Conservation (phyloP, 345 rosid species). For the Corchorus capsularis region DNA sequence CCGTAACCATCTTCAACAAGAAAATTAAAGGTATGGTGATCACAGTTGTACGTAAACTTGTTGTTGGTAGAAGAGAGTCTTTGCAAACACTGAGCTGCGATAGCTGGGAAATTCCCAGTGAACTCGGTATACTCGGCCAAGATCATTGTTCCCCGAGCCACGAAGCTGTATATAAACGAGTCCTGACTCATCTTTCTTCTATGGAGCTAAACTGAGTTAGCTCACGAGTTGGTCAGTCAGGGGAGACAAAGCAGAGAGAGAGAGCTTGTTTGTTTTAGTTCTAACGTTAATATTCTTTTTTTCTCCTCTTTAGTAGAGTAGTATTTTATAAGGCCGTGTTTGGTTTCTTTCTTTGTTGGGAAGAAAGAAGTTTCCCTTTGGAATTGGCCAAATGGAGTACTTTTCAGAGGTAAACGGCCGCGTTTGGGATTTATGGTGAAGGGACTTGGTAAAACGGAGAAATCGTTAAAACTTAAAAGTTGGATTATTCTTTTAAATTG, state of each 20-base stretch:
- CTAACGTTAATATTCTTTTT: not conserved
- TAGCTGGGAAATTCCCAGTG: conserved; percentile 97
- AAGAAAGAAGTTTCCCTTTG: conserved; percentile 1
- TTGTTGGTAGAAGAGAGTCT: conserved; percentile 84
- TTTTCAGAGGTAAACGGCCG: not conserved
- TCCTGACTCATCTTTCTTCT: conserved; percentile 68
- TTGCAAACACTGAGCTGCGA: conserved; percentile 91
- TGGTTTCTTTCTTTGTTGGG: conserved; percentile 13
- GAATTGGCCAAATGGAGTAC: not conserved
- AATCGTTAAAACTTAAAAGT: no score
- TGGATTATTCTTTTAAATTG: not conserved
- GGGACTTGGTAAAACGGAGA: not conserved
- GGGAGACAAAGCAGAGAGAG: conserved; percentile 15
- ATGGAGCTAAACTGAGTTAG: conserved; percentile 20
- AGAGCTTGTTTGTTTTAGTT: conserved; percentile 2
- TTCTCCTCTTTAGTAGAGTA: not conserved
- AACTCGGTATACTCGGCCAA: conserved; percentile 94
- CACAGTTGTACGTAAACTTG: conserved; percentile 97
- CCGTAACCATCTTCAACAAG: conserved; percentile 94
- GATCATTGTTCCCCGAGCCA: conserved; percentile 91
- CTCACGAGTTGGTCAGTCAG: not conserved
- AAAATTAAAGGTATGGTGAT: conserved; percentile 96
- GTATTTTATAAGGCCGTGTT: conserved; percentile 8
- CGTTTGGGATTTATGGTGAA: not conserved
- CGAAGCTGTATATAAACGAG: conserved; percentile 95